Evolutionary conservation across 257 asterid genomes (phyloP).

Genomic region (Handroanthus guayacan): DNA sequence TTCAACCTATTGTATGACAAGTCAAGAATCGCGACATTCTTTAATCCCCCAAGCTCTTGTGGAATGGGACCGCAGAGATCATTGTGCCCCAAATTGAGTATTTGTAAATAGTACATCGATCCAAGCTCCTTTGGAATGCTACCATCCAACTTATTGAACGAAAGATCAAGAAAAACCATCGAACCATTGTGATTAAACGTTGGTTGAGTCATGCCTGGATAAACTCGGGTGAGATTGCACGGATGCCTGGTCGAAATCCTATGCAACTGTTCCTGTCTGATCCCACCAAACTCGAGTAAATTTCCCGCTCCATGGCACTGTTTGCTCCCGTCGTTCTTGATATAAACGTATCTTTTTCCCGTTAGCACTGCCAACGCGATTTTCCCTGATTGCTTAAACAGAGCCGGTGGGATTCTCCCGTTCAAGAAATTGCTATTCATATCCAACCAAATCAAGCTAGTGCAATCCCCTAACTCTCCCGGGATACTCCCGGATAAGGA

Average conservation of each 20-base stretch:
- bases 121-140: slow-evolving; percentile 75
- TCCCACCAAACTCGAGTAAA: slow-evolving; percentile 79
- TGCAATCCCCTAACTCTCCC: slow-evolving; percentile 67
- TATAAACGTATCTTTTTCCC: slow-evolving; percentile 56
- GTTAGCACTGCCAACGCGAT: slow-evolving; percentile 61
- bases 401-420: slow-evolving; percentile 65
- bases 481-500: slow-evolving; percentile 70
- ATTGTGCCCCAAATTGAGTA: slow-evolving; percentile 70
- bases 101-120: slow-evolving; percentile 53
- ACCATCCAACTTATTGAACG: slow-evolving; percentile 65
- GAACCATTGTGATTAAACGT: slow-evolving; percentile 77
- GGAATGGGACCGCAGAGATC: slow-evolving; percentile 71
- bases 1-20: slow-evolving; percentile 62
- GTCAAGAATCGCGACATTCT: slow-evolving; percentile 67
- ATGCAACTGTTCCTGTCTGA: slow-evolving; percentile 57
- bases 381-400: slow-evolving; percentile 71
- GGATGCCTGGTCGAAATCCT: slow-evolving; percentile 63
- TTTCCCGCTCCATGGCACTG: slow-evolving; percentile 80
- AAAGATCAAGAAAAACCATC: slow-evolving; percentile 76
- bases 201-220: slow-evolving; percentile 57
- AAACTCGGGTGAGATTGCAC: slow-evolving; percentile 63
- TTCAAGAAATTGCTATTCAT: slow-evolving; percentile 58
- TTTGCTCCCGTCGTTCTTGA: slow-evolving; percentile 67
- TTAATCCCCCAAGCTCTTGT: slow-evolving; percentile 62
- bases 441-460: slow-evolving; percentile 79